Percentiles rank a stretch among this genome's conserved stretches.
Evolutionary conservation across 805 yeast genomes (phyloP).

Genomic region (Candida nanaspora): DNA sequence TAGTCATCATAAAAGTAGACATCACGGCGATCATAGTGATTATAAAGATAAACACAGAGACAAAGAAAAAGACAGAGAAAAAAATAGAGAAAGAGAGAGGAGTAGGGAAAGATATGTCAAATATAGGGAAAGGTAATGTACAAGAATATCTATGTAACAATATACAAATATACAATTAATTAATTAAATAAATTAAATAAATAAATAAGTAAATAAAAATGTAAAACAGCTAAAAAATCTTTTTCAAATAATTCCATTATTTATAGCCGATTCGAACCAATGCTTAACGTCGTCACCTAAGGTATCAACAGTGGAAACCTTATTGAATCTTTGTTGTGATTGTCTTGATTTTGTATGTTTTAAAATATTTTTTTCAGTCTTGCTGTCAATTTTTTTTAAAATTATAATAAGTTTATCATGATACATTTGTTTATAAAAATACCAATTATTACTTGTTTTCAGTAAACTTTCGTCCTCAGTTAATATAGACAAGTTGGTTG

Average conservation of each 20-base stretch:
- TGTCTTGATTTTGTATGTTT: not conserved
- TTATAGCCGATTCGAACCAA: slow-evolving; percentile 11
- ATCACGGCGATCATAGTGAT: not conserved
- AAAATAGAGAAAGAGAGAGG: not conserved
- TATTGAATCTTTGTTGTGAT: not conserved
- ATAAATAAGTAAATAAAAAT: too few species aligned
- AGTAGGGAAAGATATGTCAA: not conserved
- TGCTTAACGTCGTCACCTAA: slow-evolving; percentile 19
- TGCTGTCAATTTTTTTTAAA: slow-evolving; percentile 8
- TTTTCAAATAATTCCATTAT: not conserved
- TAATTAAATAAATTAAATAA: not conserved
- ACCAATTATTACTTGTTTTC: slow-evolving; percentile 19
- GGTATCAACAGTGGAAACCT: slow-evolving; percentile 3
- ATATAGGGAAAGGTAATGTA: not conserved
- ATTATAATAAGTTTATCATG: slow-evolving; percentile 10
- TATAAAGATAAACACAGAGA: slow-evolving; percentile 3
- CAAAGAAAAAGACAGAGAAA: not conserved
- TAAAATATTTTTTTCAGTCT: slow-evolving; percentile 5
- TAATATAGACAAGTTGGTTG: not conserved
- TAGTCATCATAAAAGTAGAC: slow-evolving; percentile 1
- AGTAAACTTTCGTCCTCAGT: slow-evolving; percentile 5
- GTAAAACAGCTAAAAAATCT: too few species aligned
- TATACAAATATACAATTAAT: not conserved
- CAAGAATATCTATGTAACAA: not conserved
- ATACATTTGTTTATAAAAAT: slow-evolving; percentile 15